Percentiles rank a stretch among this genome's conserved stretches.
Conservation (phyloP, 2,329 filamentous ascomycete species). For the Aureobasidium sp. region DNA sequence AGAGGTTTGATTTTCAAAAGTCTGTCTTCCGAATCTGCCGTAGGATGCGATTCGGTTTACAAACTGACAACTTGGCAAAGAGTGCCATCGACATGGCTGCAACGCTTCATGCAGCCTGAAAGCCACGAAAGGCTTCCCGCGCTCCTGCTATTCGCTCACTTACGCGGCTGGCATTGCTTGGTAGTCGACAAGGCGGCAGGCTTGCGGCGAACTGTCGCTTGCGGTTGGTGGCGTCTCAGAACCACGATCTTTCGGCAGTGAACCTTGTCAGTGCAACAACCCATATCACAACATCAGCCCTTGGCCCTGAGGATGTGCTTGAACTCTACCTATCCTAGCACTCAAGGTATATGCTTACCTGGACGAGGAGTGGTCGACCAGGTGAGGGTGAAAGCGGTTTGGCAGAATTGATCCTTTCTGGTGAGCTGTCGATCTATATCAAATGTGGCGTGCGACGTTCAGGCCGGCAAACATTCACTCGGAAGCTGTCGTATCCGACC, state of each 20-base stretch:
- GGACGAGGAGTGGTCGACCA: background rate
- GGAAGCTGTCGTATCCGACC: background rate
- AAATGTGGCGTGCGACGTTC: background rate
- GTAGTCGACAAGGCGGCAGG: background rate
- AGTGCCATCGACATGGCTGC: background rate
- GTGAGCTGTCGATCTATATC: background rate
- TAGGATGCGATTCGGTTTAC: background rate
- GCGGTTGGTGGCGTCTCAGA: background rate
- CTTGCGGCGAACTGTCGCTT: background rate
- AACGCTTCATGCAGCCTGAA: constrained; percentile 4
- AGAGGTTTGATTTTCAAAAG: background rate
- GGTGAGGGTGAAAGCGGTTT: background rate
- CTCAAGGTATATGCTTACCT: background rate
- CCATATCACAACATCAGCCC: background rate
- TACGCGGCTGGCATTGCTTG: constrained; percentile 1
- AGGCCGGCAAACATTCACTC: background rate
- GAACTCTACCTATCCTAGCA: background rate
- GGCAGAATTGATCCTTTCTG: background rate
- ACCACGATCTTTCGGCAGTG: background rate
- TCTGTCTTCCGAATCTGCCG: background rate
- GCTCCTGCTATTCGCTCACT: background rate
- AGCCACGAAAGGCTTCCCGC: background rate
- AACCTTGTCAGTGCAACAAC: background rate
- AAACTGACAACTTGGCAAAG: background rate
- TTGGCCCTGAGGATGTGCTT: background rate